These are phyloP conservation scores for Yamadazyma kanchanaburiensis DNA, from an alignment of 1,139 yeast species.

Conservation along the genomic window DNA sequence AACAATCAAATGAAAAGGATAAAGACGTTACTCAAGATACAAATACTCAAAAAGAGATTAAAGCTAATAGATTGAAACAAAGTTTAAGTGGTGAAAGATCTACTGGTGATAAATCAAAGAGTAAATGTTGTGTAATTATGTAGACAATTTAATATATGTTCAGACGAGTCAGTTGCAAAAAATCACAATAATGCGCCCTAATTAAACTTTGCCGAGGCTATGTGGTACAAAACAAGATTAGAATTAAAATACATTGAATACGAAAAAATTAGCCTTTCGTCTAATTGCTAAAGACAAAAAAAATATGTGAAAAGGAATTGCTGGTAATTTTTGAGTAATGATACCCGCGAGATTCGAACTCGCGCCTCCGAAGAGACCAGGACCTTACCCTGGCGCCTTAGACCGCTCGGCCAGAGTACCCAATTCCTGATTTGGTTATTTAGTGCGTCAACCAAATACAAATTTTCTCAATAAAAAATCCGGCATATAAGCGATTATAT, in stretches of 20 bases:
- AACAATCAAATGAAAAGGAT: slow-evolving; percentile 16
- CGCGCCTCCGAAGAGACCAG: slow-evolving; percentile 60
- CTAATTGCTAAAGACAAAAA: too few species aligned
- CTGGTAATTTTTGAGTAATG: slow-evolving; percentile 33
- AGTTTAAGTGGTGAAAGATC: slow-evolving; percentile 12
- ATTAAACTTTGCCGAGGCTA: too few species aligned
- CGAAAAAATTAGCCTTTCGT: too few species aligned
- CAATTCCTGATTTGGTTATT: too few species aligned
- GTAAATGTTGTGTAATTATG: slow-evolving; percentile 17
- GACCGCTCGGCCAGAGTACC: slow-evolving; percentile 51
- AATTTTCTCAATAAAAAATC: too few species aligned
- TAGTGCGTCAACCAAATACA: too few species aligned
- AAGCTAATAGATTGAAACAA: slow-evolving; percentile 12
- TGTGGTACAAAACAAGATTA: too few species aligned
- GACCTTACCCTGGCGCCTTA: slow-evolving; percentile 52
- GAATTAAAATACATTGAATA: too few species aligned
- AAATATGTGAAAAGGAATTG: slow-evolving; percentile 27
- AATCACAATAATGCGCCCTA: too few species aligned
- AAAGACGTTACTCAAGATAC: slow-evolving; percentile 6
- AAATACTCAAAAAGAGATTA: slow-evolving; percentile 10
- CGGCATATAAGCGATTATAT: too few species aligned
- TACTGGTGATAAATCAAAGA: slow-evolving; percentile 10
- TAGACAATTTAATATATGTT: too few species aligned
- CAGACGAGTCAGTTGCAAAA: too few species aligned
- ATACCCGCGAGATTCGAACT: slow-evolving; percentile 56